phyloP scores from a whole-genome alignment of 495 filamentous ascomycete species.

The Talaromyces borbonicus region DNA sequence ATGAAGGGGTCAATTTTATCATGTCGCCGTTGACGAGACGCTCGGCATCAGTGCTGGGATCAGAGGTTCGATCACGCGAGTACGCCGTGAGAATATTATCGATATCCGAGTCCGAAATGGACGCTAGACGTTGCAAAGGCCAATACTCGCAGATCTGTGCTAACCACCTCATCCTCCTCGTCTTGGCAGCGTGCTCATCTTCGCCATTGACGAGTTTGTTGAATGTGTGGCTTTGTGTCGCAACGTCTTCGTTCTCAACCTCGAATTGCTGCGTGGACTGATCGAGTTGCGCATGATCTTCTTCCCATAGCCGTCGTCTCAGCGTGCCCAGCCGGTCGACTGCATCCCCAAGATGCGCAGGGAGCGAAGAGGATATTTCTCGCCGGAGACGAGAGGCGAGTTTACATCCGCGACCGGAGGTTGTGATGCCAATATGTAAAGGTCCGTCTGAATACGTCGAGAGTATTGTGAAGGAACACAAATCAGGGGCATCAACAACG shows the following conservation, averaged over 20 bases:
- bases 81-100: constrained; percentile 63
- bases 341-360: constrained; percentile 69
- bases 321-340: constrained; percentile 72
- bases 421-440: constrained; percentile 90
- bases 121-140: constrained; percentile 74
- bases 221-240: constrained; percentile 77
- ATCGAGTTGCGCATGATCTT: constrained; percentile 53
- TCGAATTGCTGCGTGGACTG: constrained; percentile 33
- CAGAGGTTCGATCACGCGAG: constrained; percentile 14
- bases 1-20: neutral
- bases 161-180: constrained; percentile 81
- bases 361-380: constrained; percentile 74
- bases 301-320: constrained; percentile 66
- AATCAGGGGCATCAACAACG: constrained; percentile 73
- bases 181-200: constrained; percentile 65
- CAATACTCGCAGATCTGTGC: constrained; percentile 98
- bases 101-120: constrained; percentile 71
- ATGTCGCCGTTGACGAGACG: constrained; percentile 10
- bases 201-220: constrained; percentile 69
- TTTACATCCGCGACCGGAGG: constrained; percentile 91
- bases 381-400: constrained; percentile 82
- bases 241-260: constrained; percentile 68
- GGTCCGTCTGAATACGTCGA: constrained; percentile 85
- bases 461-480: constrained; percentile 87
- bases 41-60: constrained; percentile 7